phyloP scores from a whole-genome alignment of 1,284 basidiomycete genomes.

The Irpex sp. region DNA sequence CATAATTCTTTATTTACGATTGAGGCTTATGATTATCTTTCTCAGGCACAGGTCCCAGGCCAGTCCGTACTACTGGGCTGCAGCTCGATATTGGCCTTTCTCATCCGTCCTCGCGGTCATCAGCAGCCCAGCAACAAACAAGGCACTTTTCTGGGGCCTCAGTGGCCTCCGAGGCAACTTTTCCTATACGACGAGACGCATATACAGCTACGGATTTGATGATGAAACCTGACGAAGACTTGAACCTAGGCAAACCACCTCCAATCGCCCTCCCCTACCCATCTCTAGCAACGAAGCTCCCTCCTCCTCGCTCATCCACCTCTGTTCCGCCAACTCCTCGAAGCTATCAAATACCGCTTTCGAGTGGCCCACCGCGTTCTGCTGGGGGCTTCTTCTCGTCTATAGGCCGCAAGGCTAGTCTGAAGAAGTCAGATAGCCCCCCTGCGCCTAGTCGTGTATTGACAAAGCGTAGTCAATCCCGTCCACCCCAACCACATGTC shows the following conservation, averaged over 20 bases:
- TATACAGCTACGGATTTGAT: constrained; percentile 70
- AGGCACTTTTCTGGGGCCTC: constrained; percentile 67
- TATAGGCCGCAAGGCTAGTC: constrained; percentile 65
- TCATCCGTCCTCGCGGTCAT: constrained; percentile 13
- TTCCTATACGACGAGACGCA: constrained; percentile 71
- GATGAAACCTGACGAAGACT: constrained; percentile 38
- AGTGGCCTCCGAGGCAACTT: constrained; percentile 67
- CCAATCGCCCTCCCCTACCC: constrained; percentile 74
- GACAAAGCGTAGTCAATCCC: constrained; percentile 35
- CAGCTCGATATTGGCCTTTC: constrained; percentile 12
- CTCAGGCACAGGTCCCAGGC: not conserved
- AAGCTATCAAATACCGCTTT: constrained; percentile 26
- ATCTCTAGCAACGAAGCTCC: constrained; percentile 35
- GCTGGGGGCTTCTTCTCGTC: constrained; percentile 65
- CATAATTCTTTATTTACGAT: not conserved
- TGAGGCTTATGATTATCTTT: constrained; percentile 4
- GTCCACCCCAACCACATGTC: constrained; percentile 31
- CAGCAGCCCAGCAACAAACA: constrained; percentile 35
- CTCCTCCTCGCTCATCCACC: constrained; percentile 21
- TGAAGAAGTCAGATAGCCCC: constrained; percentile 32
- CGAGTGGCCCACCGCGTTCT: constrained; percentile 31
- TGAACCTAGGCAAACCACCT: constrained; percentile 43
- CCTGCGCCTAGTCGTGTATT: constrained; percentile 33
- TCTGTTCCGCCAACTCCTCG: constrained; percentile 26
- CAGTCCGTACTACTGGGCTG: constrained; percentile 1